phyloP scores from a whole-genome alignment of 768 basidiomycete species.

The Calocera cornea region DNA sequence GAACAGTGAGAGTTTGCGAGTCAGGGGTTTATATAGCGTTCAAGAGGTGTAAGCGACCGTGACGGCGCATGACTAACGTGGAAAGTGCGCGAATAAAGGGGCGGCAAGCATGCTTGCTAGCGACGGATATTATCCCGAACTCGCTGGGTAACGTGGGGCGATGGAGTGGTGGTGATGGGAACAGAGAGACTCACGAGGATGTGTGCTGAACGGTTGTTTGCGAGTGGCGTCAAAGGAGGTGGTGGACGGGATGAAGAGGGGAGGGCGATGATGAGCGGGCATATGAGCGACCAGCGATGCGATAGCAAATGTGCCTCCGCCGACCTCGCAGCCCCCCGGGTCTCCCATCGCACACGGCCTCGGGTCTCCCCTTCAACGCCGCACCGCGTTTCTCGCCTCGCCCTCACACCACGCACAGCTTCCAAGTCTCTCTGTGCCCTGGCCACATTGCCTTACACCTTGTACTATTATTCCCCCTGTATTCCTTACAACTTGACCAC shows the following conservation, averaged over 20 bases:
- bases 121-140: background rate
- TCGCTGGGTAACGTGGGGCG: background rate
- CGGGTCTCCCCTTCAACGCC: background rate
- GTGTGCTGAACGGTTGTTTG: background rate
- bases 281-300: background rate
- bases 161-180: background rate
- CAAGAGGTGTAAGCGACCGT: background rate
- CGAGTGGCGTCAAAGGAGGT: background rate
- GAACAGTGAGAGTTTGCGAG: background rate
- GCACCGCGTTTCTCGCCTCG: background rate
- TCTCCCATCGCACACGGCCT: background rate
- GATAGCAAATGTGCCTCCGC: conserved; percentile 4
- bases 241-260: conserved; percentile 5
- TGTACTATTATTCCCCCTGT: background rate
- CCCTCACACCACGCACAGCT: background rate
- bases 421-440: background rate
- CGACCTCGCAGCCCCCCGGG: background rate
- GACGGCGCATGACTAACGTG: conserved; percentile 4
- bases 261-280: conserved; percentile 3
- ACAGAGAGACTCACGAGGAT: background rate
- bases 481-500: no score
- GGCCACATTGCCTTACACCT: background rate
- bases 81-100: conserved; percentile 1
- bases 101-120: background rate
- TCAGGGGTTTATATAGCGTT: background rate